phyloP scores from a whole-genome alignment of 2,329 filamentous ascomycete genomes.

The Blastomyces gilchristii region DNA sequence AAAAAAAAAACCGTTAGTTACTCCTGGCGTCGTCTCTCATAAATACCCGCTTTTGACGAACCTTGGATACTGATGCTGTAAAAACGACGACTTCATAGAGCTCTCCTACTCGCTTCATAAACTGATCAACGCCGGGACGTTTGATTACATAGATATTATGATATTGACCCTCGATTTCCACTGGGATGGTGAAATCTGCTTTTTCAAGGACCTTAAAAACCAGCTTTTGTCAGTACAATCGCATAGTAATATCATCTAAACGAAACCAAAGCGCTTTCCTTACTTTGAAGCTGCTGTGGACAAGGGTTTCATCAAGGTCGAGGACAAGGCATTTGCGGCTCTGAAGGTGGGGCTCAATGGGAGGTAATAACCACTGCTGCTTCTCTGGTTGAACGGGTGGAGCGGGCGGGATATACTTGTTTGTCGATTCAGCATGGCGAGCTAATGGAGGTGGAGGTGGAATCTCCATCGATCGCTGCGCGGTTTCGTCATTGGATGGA shows the following conservation, averaged over 20 bases:
- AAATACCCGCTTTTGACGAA: constrained; percentile 31
- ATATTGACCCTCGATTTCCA: constrained; percentile 97
- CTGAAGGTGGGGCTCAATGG: constrained; percentile 65
- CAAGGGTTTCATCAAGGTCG: constrained; percentile 90
- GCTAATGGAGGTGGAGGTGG: constrained; percentile 48
- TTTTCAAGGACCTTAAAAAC: constrained; percentile 74
- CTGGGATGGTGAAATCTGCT: constrained; percentile 96
- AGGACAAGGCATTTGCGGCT: constrained; percentile 90
- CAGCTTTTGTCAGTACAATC: constrained; percentile 9
- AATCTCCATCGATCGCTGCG: constrained; percentile 39
- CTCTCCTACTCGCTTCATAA: constrained; percentile 97
- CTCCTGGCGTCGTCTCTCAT: constrained; percentile 8
- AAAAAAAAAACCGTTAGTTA: constrained; percentile 11
- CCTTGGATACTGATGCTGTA: constrained; percentile 96
- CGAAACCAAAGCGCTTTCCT: constrained; percentile 16
- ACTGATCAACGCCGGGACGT: constrained; percentile 93
- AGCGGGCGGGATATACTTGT: constrained; percentile 34
- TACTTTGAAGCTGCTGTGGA: constrained; percentile 98
- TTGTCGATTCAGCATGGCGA: constrained; percentile 30
- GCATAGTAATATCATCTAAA: constrained; percentile 14
- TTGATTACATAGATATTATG: constrained; percentile 99
- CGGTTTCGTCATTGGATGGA: constrained; percentile 32
- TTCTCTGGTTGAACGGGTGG: constrained; percentile 37
- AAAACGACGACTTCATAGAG: constrained; percentile 98
- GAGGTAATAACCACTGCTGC: constrained; percentile 68